Base-by-base conservation (phyloP, 2,329 filamentous ascomycete genomes). In the Calcarisporium arbuscula region DNA sequence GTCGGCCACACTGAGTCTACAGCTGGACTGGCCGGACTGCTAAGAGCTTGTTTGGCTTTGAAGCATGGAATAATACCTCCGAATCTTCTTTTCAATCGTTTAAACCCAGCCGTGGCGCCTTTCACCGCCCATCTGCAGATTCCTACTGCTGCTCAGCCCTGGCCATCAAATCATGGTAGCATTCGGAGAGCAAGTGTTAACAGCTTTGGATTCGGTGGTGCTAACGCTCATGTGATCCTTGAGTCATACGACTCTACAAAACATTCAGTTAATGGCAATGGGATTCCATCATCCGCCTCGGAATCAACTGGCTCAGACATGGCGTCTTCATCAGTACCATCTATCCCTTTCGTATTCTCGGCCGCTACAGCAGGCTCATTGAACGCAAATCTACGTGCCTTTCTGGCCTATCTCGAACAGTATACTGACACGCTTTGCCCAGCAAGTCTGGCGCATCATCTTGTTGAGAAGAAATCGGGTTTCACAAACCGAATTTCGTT, bases 171-270 rank as follows among this genome's bases (percentile, higher is more conserved):
- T 1, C 17, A 17, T 2, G 41, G 37, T 9, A 20, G 32, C 2
- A 32, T 23, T 2, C 29, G 35, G 5, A 40, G 51, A 3, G 47
- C 38, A 6, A 50, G 48, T 20, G 42, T 58, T 27, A 58, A 57
- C 38, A 49, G 50, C 14, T 68, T 68, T 31, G 67, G 67, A 2
- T 67, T 61, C 28, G 64, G 61, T 14, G 62, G 57, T 21, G 59
- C 63, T 28, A 16, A 28, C 14, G n/a, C n/a, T n/a, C n/a, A n/a
- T n/a, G n/a, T n/a, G n/a, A n/a, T n/a, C n/a, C n/a, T n/a, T n/a
- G n/a, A n/a, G n/a, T n/a, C n/a, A n/a, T n/a, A n/a, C n/a, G n/a
- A n/a, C n/a, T n/a, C n/a, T n/a, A n/a, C n/a, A n/a, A n/a, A n/a
- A n/a, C n/a, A n/a, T n/a, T n/a, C n/a, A n/a, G n/a, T n/a, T n/a